phyloP scores from a whole-genome alignment of 106 monocot genomes.

The Phalaenopsis aphrodite region DNA sequence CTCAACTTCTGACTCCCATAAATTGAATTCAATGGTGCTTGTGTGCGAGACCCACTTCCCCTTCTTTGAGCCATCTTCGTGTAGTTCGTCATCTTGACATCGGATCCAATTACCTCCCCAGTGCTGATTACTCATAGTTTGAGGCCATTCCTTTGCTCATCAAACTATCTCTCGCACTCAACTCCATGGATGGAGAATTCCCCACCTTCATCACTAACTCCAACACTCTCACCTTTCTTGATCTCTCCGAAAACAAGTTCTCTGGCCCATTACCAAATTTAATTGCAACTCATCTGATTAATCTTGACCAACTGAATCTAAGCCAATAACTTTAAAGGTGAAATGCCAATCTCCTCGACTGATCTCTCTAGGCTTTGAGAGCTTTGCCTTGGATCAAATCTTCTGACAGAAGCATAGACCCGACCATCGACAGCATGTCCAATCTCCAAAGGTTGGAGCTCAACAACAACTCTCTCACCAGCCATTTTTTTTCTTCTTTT shows the following conservation, averaged over 20 bases:
- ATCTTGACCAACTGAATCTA: conserved; percentile 51
- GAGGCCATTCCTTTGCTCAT: conserved; percentile 39
- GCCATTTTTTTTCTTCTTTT: no score
- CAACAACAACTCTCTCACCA: no score
- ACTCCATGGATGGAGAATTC: conserved; percentile 40
- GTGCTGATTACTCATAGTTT: conserved; percentile 36
- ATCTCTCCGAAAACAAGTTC: conserved; percentile 37
- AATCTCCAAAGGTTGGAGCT: no score
- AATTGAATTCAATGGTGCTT: neutral
- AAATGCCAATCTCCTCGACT: no score
- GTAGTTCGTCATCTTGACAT: conserved; percentile 35
- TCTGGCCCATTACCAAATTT: conserved; percentile 62
- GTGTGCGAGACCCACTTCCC: neutral
- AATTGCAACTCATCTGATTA: conserved; percentile 18
- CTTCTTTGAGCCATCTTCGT: conserved; percentile 21
- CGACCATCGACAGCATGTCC: no score
- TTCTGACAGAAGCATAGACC: no score
- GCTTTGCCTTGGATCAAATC: no score
- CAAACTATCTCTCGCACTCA: conserved; percentile 33
- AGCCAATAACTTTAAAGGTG: no score
- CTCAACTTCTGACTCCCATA: neutral
- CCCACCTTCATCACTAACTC: conserved; percentile 56
- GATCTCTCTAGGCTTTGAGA: no score
- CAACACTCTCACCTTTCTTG: conserved; percentile 57
- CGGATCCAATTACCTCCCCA: conserved; percentile 29